phyloP scores from a whole-genome alignment of 2,329 filamentous ascomycete genomes.

The Atkinsonella texensis region DNA sequence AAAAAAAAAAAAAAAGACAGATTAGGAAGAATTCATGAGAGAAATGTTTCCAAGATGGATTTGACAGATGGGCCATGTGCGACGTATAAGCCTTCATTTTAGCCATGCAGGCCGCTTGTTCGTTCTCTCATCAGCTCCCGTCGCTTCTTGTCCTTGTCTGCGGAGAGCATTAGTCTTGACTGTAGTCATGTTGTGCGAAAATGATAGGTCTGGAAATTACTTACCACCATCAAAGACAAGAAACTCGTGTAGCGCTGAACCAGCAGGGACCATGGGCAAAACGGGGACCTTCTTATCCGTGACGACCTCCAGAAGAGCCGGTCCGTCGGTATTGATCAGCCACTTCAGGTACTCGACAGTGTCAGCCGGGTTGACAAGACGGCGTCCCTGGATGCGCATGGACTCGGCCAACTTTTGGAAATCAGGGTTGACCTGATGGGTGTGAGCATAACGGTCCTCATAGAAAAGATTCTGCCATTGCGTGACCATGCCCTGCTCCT shows the following conservation, averaged over 20 bases:
- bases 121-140: slow-evolving; percentile 55
- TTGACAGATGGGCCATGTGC: neutral
- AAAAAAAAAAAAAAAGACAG: neutral
- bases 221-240: slow-evolving; percentile 33
- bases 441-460: slow-evolving; percentile 84
- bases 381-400: slow-evolving; percentile 72
- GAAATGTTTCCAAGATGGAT: neutral
- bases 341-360: slow-evolving; percentile 69
- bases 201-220: slow-evolving; percentile 4
- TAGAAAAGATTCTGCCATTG: slow-evolving; percentile 99
- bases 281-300: slow-evolving; percentile 90
- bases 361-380: slow-evolving; percentile 63
- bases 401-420: slow-evolving; percentile 87
- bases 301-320: slow-evolving; percentile 81
- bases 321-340: slow-evolving; percentile 83
- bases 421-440: slow-evolving; percentile 89
- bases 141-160: slow-evolving; percentile 56
- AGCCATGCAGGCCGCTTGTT: slow-evolving; percentile 37
- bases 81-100: neutral
- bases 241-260: slow-evolving; percentile 83
- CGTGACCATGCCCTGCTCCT: slow-evolving; percentile 97
- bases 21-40: neutral
- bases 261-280: slow-evolving; percentile 92
- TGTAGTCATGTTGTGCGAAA: too few species aligned
- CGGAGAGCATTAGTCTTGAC: slow-evolving; percentile 20